Evolutionary conservation across 257 asterid genomes (phyloP).

Genomic region (Cinchona pubescens): DNA sequence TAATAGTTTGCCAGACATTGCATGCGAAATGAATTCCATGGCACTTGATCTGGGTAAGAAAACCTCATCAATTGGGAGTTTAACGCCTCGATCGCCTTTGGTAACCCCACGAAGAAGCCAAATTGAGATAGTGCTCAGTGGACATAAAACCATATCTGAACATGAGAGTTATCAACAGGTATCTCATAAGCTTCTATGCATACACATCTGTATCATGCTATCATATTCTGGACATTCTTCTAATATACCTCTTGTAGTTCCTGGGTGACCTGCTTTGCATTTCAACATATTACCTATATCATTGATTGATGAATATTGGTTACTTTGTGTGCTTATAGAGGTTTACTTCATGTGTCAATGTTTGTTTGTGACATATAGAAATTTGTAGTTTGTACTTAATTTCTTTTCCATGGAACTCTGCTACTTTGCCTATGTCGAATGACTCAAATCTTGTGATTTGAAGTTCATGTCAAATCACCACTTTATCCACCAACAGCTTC

Average conservation of each 20-base stretch:
- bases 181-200: constrained; percentile 1
- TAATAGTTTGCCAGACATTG: constrained; percentile 34
- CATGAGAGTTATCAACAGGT: constrained; percentile 91
- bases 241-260: constrained; percentile 5
- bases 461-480: neutral
- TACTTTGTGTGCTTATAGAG: neutral
- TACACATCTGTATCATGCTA: neutral
- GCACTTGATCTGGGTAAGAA: constrained; percentile 48
- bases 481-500: neutral
- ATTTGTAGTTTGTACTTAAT: neutral
- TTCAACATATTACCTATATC: neutral
- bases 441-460: neutral
- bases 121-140: constrained; percentile 68
- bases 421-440: neutral
- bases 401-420: neutral
- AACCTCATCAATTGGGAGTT: constrained; percentile 64
- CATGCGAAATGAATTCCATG: constrained; percentile 37
- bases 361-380: neutral
- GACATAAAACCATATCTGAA: constrained; percentile 64
- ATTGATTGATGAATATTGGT: neutral
- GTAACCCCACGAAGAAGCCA: constrained; percentile 78
- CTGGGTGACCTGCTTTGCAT: neutral
- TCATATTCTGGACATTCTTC: constrained; percentile 6
- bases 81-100: constrained; percentile 92
- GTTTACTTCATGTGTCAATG: neutral